Conservation (phyloP, 1,284 basidiomycete species). For the Sporisorium reilianum region DNA sequence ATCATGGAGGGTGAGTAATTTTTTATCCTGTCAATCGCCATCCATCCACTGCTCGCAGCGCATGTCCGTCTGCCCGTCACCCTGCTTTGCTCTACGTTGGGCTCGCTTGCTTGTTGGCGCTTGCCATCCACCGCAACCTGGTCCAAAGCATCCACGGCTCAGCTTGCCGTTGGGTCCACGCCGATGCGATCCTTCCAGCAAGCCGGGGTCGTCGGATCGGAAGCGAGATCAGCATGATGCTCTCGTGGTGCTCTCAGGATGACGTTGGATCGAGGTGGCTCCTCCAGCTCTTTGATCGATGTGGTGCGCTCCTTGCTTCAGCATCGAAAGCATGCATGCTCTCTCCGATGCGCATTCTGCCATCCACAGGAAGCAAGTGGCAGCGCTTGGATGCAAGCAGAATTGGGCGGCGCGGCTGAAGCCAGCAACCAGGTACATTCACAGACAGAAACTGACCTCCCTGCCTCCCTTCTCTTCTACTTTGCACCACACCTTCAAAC, state of each 20-base stretch:
- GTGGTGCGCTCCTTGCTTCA: not conserved
- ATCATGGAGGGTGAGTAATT: constrained; percentile 54
- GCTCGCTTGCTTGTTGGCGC: not conserved
- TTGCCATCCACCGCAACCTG: not conserved
- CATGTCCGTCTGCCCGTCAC: constrained; percentile 1
- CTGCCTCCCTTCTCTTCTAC: not conserved
- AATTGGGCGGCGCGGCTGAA: not conserved
- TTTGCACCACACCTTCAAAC: not conserved
- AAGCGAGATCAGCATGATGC: too few species aligned
- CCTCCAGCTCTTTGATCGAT: not conserved
- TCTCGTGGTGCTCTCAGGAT: not conserved
- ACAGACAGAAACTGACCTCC: constrained; percentile 12
- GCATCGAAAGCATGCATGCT: not conserved
- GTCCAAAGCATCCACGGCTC: not conserved
- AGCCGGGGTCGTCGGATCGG: not conserved
- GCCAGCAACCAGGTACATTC: not conserved
- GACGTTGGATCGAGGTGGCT: not conserved
- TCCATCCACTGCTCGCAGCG: constrained; percentile 11
- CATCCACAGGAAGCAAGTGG: not conserved
- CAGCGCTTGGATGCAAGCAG: not conserved
- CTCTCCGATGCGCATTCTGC: not conserved
- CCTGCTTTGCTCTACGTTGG: constrained; percentile 4
- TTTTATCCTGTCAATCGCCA: not conserved
- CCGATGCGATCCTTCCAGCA: not conserved
- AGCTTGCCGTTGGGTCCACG: constrained; percentile 2